Base-by-base conservation (phyloP, 208 protist species). In the Tritrichomonas foetus region DNA sequence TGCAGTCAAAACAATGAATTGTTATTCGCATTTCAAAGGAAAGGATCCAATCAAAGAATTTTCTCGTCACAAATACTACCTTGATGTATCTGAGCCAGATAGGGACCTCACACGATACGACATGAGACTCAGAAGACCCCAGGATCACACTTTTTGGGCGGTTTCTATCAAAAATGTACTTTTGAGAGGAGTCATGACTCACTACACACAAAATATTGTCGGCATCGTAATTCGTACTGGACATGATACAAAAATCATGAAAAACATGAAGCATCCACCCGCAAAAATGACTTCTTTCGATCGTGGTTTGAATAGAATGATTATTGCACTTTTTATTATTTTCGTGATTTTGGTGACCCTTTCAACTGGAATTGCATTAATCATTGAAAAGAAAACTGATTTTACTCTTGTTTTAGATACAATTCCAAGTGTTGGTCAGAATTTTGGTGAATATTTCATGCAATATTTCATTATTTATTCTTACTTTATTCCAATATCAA, bases 401-500 rank as follows among this genome's bases (percentile, higher is more conserved):
- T 64, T 36, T 36, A 8, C 66, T 72, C 13, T 72, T 36, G 3
- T 72, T 33, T 36, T 8, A 13, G 66, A 72, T 33, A 33, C 27
- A 14, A 13, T 14, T 36, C 22, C 11, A 36, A 33, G 20, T 33
- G 3, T 33, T 33, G 66, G 66, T 33, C 3, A 8, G n/a, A 33
- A 9, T 33, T 72, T 72, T 72, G 66, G 66, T 33, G 3, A 72
- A 72, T 14, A 33, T 72, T 72, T 72, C 27, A 72, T 94, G 9
- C 93, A 64, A 36, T 93, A 39, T 55, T 66, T 95, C 47, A 50
- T 95, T 66, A 36, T 95, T 0, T 41, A 66, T 25, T 93, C 64
- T 53, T 94, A 84, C 64, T 14, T 94, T n/a, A 94, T 95, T 30
- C 92, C 95, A 13, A 80, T 95, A 41, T 93, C 94, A 14, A 57